phyloP scores from a whole-genome alignment of 2,329 filamentous ascomycete genomes.

The Diaporthe caulivora region DNA sequence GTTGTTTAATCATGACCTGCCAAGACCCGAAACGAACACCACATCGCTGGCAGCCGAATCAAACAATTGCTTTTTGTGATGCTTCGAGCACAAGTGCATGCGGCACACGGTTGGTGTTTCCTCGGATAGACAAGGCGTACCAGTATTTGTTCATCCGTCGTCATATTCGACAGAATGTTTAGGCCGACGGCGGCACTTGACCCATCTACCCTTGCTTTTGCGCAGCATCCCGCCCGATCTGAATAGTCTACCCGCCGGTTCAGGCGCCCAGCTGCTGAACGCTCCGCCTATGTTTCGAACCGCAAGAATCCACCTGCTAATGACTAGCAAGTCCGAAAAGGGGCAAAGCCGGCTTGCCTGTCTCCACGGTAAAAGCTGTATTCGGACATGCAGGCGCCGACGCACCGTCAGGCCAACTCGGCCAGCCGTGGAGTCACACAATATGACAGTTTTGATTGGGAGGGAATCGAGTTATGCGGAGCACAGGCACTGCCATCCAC shows the following conservation, averaged over 20 bases:
- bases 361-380: not conserved
- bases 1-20: constrained; percentile 31
- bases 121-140: not conserved
- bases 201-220: not conserved
- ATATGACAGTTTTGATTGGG: not conserved
- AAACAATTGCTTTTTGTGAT: constrained; percentile 3
- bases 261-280: constrained; percentile 1
- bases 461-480: constrained; percentile 3
- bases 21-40: constrained; percentile 19
- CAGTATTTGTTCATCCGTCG: not conserved
- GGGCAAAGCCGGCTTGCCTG: not conserved
- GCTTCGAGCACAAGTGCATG: not conserved
- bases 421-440: not conserved
- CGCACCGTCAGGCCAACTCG: not conserved
- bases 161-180: not conserved
- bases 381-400: not conserved
- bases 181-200: not conserved
- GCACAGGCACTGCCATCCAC: not conserved
- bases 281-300: constrained; percentile 15
- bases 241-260: not conserved
- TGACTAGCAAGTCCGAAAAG: constrained; percentile 17
- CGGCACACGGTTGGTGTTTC: not conserved
- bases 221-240: constrained; percentile 1
- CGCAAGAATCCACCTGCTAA: not conserved
- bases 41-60: constrained; percentile 13